phyloP scores from a whole-genome alignment of 305 asterid genomes.

The Rubia balearica region DNA sequence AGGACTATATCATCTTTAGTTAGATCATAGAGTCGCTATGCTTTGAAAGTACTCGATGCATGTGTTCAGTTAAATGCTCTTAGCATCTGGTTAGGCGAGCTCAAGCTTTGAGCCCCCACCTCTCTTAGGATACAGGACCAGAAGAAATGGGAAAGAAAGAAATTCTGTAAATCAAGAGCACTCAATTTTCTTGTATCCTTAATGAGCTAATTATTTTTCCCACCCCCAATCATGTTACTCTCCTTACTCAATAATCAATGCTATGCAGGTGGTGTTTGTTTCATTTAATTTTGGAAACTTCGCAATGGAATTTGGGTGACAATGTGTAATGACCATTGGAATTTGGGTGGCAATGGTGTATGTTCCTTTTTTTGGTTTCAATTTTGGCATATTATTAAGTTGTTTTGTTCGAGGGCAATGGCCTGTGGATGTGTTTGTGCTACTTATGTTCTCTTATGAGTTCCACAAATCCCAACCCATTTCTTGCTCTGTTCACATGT shows the following conservation, averaged over 20 bases:
- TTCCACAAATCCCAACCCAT: not conserved
- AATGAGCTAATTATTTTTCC: conserved; percentile 18
- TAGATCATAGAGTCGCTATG: conserved; percentile 7
- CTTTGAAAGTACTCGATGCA: conserved; percentile 3
- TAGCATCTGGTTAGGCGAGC: conserved; percentile 15
- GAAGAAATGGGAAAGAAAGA: conserved; percentile 11
- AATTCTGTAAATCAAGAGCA: conserved; percentile 43
- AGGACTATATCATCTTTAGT: conserved; percentile 21
- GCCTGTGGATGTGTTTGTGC: no score
- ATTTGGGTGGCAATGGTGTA: no score
- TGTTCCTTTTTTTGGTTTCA: no score
- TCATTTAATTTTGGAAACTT: no score
- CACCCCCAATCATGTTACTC: conserved; percentile 14
- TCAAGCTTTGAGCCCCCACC: conserved; percentile 21
- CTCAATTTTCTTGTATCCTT: conserved; percentile 15
- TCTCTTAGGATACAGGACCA: conserved; percentile 24
- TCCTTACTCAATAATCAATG: conserved; percentile 12
- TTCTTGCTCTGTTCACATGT: not conserved
- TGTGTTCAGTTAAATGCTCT: conserved; percentile 11
- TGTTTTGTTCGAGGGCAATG: no score
- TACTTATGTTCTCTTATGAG: no score
- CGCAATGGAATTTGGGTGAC: no score
- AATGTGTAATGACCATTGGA: no score
- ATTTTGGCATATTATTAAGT: no score
- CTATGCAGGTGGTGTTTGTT: not conserved